Base-by-base conservation (phyloP, 495 filamentous ascomycete genomes). In the Hyaloscypha variabilis region DNA sequence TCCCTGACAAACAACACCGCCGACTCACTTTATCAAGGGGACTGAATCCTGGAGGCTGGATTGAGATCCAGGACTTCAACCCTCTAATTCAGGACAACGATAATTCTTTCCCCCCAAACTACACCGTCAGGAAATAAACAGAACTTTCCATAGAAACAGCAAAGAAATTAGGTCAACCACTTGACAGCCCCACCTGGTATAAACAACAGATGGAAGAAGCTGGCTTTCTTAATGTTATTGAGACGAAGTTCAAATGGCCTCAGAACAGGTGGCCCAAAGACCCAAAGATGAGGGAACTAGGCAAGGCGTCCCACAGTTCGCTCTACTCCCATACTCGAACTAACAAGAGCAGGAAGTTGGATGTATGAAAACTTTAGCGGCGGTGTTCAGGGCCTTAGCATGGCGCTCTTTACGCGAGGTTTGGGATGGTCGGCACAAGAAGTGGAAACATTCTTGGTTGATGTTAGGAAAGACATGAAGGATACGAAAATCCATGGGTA, bases 391-490 rank as follows among this genome's bases (percentile, higher is more conserved):
- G 67, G 62, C 6, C 24, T 85, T 49, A 79, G 75, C 30, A 79
- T 83, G 53, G 80, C 79, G 17, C 71, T 86, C 1, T 87, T 87
- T 69, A 85, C 84, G 0, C 76, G 78, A 6, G 72, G 76, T 26
- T 74, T 84, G 17, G 82, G 83, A 0, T 87, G 81, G 83, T 74
- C 21, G 46, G 66, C n/a, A 14, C 71, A 77, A 50, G 78, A 84
- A 53, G 77, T 87, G 29, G 80, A 87, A 67, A 75, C 77, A 1
- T 74, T 87, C 54, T 72, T 86, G 8, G 79, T 80, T 1, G 80
- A 83, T 24, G 79, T 87, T 24, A 77, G 81, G 59, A 77, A 78
- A 36, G 86, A 86, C 54, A 70, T 88, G 51, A 75, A 75, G 67
- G 79, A 86, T 69, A 71, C 76, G 36, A 76, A 73, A n/a, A 72